Percentiles rank a stretch among this genome's conserved stretches.
These are phyloP conservation scores for Lepidium africanum DNA, from an alignment of 345 rosid genomes.

Conservation along the genomic window DNA sequence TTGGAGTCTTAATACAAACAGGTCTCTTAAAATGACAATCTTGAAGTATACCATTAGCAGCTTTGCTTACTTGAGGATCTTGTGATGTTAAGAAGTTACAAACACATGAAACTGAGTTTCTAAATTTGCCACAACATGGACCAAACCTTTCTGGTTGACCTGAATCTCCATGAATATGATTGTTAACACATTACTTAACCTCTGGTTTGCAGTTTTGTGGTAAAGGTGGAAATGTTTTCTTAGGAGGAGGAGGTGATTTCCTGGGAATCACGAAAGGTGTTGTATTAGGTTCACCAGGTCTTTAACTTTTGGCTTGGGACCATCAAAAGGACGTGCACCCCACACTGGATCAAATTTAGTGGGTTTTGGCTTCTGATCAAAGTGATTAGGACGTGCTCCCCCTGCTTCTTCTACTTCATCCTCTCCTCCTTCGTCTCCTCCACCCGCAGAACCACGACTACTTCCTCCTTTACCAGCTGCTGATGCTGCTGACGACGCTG, in stretches of 20 bases:
- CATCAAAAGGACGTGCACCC: no score
- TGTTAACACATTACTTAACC: not conserved
- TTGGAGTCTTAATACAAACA: not conserved
- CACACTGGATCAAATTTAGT: no score
- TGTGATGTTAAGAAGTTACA: not conserved
- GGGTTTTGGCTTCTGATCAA: no score
- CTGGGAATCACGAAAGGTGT: not conserved
- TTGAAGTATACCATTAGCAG: not conserved
- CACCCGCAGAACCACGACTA: no score
- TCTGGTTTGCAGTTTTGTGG: not conserved
- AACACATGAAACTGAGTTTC: not conserved
- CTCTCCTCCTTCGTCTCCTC: no score
- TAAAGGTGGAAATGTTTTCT: no score
- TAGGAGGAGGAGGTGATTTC: not conserved
- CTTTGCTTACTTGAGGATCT: not conserved
- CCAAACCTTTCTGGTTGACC: not conserved
- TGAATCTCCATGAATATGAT: not conserved
- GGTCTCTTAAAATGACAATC: not conserved
- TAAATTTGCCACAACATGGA: not conserved
- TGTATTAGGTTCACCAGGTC: not conserved
- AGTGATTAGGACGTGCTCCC: no score
- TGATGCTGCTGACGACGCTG: no score
- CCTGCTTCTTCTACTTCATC: no score
- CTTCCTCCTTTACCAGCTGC: no score
- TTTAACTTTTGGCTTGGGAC: no score